phyloP scores from a whole-genome alignment of 1,284 basidiomycete species.

The Cutaneotrichosporon curvatum region DNA sequence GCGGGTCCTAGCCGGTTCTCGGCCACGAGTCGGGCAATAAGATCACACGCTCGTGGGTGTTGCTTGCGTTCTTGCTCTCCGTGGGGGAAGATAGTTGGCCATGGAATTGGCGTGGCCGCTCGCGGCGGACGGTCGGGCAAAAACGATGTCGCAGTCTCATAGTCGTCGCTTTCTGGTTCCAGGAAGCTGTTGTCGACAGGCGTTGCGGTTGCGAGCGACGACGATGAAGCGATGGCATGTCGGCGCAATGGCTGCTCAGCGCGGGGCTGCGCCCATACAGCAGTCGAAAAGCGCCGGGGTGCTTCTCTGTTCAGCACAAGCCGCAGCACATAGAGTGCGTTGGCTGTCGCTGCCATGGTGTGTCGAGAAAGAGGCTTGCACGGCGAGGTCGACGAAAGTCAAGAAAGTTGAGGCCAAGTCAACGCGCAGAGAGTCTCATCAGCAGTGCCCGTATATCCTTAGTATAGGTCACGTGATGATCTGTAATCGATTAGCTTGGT shows the following conservation, averaged over 20 bases:
- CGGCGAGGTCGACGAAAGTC: neutral
- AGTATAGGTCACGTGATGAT: too few relatives aligned
- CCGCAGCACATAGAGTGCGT: slow-evolving; percentile 19
- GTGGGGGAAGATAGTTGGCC: slow-evolving; percentile 33
- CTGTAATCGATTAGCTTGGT: too few relatives aligned
- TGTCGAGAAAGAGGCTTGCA: neutral
- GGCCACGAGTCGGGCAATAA: slow-evolving; percentile 25
- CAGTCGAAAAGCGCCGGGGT: slow-evolving; percentile 4
- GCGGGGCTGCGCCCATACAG: neutral
- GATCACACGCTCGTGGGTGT: slow-evolving; percentile 20
- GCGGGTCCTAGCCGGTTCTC: slow-evolving; percentile 19
- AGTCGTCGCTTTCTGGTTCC: slow-evolving; percentile 28
- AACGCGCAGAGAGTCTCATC: too few relatives aligned
- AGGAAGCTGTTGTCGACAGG: slow-evolving; percentile 20
- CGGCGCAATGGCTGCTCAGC: neutral
- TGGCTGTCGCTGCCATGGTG: slow-evolving; percentile 11
- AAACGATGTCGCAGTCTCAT: slow-evolving; percentile 17
- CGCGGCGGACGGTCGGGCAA: slow-evolving; percentile 16
- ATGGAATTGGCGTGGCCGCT: slow-evolving; percentile 25
- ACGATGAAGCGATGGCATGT: neutral
- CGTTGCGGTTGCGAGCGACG: neutral
- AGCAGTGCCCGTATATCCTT: too few relatives aligned
- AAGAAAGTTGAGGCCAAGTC: neutral
- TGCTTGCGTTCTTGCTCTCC: slow-evolving; percentile 1
- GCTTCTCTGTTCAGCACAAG: slow-evolving; percentile 9